Conservation (phyloP, 352 stramenopile genomes). For the Phytopythium mirpurense region DNA sequence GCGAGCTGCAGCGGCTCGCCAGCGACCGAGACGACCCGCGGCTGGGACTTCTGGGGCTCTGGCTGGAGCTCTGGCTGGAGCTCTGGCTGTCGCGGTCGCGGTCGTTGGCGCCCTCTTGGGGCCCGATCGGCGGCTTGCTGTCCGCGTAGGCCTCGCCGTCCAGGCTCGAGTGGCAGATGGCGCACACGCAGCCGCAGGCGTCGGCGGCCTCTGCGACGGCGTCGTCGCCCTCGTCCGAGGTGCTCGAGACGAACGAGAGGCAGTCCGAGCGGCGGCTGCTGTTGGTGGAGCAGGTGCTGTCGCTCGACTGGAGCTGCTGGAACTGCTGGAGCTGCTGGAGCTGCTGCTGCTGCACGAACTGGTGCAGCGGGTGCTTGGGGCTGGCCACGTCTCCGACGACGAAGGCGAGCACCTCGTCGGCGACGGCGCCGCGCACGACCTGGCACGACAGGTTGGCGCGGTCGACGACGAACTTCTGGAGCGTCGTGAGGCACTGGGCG, state of each 20-base stretch:
- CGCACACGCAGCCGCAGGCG: slow-evolving; percentile 9
- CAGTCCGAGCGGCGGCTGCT: slow-evolving; percentile 2
- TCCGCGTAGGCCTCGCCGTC: slow-evolving; percentile 7
- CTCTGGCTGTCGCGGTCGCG: slow-evolving; percentile 1
- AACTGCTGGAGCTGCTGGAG: slow-evolving; percentile 4
- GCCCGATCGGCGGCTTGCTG: too few species aligned
- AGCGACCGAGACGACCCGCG: slow-evolving; percentile 7
- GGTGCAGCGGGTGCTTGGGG: slow-evolving; percentile 20
- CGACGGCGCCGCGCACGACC: slow-evolving; percentile 18
- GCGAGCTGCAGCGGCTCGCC: slow-evolving; percentile 8
- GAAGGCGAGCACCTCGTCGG: slow-evolving; percentile 22
- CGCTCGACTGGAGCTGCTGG: neutral
- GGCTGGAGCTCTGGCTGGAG: neutral
- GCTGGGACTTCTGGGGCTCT: neutral
- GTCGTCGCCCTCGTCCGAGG: slow-evolving; percentile 14
- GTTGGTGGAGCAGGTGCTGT: neutral
- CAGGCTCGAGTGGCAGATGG: slow-evolving; percentile 6
- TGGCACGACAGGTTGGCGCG: slow-evolving; percentile 27
- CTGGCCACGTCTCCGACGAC: slow-evolving; percentile 21
- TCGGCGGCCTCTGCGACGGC: slow-evolving; percentile 9
- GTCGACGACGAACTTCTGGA: slow-evolving; percentile 30
- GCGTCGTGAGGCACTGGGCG: slow-evolving; percentile 20
- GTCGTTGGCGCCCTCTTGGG: slow-evolving; percentile 4
- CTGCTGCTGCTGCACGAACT: slow-evolving; percentile 5
- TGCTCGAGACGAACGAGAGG: slow-evolving; percentile 7